Evolutionary conservation across 768 basidiomycete genomes (phyloP).

Genomic region (Boletus eberwhitei): DNA sequence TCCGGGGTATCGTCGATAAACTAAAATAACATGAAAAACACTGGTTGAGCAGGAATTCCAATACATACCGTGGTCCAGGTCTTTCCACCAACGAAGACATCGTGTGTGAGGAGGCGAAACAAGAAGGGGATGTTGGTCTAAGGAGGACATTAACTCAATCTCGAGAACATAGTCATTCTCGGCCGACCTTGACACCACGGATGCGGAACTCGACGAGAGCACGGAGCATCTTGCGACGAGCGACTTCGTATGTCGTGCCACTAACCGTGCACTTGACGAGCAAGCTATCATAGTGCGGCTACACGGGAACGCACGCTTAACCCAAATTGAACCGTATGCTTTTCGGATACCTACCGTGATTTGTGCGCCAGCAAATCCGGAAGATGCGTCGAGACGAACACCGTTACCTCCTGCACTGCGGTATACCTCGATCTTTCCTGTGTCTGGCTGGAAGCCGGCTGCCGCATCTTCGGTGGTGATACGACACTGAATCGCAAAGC

Average conservation of each 20-base stretch:
- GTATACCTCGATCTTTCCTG: conserved; percentile 99
- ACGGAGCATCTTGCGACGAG: conserved; percentile 97
- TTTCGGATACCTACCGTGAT: conserved; percentile 70
- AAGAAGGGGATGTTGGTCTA: conserved; percentile 99
- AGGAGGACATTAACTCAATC: not conserved
- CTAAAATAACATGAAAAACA: conserved; percentile 36
- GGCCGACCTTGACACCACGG: conserved; percentile 86
- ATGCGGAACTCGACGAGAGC: conserved; percentile 99
- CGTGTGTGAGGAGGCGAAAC: conserved; percentile 95
- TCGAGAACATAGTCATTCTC: not conserved
- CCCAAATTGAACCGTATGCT: not conserved
- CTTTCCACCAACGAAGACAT: conserved; percentile 92
- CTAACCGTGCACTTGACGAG: conserved; percentile 95
- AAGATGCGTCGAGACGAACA: conserved; percentile 93
- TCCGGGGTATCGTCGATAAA: conserved; percentile 99
- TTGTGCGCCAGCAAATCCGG: conserved; percentile 98
- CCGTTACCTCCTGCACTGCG: conserved; percentile 98
- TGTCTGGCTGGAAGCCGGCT: conserved; percentile 94
- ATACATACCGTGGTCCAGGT: conserved; percentile 90
- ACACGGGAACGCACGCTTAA: conserved; percentile 1
- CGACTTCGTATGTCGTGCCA: conserved; percentile 98
- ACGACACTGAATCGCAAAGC: conserved; percentile 98
- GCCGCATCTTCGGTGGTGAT: conserved; percentile 97
- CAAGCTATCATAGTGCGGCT: conserved; percentile 98
- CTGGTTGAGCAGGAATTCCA: not conserved